Evolutionary conservation across 1,284 basidiomycete genomes (phyloP).

Genomic region (Peniophora sp.): DNA sequence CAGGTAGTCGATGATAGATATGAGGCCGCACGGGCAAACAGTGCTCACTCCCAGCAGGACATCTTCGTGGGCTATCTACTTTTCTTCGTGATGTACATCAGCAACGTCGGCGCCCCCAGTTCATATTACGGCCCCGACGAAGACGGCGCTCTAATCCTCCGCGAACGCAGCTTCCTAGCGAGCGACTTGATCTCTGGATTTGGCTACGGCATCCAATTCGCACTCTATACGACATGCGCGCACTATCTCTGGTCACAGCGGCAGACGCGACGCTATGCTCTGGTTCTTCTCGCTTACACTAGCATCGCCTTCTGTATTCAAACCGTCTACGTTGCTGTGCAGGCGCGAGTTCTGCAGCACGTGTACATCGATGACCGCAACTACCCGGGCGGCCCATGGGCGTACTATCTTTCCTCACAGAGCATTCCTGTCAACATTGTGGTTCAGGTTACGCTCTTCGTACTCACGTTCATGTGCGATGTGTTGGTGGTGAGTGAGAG

Average conservation of each 20-base stretch:
- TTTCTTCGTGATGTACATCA: too few species aligned
- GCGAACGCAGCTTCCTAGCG: conserved; percentile 29
- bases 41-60: too few species aligned
- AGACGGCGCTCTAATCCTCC: conserved; percentile 17
- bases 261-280: neutral
- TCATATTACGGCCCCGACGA: conserved; percentile 26
- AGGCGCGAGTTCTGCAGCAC: conserved; percentile 17
- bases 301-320: conserved; percentile 20
- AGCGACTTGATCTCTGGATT: conserved; percentile 26
- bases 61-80: too few species aligned
- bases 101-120: conserved; percentile 1
- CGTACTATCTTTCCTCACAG: conserved; percentile 26
- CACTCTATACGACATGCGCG: neutral
- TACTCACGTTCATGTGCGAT: conserved; percentile 27
- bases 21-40: too few species aligned
- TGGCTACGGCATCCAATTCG: conserved; percentile 14
- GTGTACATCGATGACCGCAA: conserved; percentile 26
- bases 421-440: conserved; percentile 31
- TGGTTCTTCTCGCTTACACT: conserved; percentile 15
- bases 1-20: too few species aligned
- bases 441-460: conserved; percentile 32
- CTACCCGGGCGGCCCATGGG: conserved; percentile 18
- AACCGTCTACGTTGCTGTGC: conserved; percentile 21
- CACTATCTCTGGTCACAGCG: neutral
- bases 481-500: conserved; percentile 26